These are phyloP conservation scores for Kingdonia uniflora DNA, from an alignment of 164 flowering plant genomes.

Conservation along the genomic window DNA sequence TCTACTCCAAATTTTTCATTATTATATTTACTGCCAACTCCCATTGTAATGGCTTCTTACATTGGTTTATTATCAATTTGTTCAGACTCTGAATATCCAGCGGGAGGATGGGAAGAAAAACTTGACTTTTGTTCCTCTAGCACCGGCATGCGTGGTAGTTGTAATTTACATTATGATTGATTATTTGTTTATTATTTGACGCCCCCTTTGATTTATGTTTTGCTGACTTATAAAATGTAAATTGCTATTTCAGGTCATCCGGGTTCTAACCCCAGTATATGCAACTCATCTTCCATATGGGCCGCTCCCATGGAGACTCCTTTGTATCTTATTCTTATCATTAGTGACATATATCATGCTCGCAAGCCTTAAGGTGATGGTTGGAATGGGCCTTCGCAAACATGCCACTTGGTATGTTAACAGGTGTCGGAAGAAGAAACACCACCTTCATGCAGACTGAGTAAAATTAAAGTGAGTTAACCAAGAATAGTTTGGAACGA, in stretches of 20 bases:
- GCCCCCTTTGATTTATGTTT: no score
- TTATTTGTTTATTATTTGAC: no score
- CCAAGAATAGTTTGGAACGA: no score
- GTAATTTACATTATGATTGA: background rate
- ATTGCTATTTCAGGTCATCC: constrained; percentile 58
- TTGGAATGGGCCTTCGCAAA: constrained; percentile 64
- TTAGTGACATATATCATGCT: constrained; percentile 72
- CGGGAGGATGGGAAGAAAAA: constrained; percentile 43
- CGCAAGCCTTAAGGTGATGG: constrained; percentile 66
- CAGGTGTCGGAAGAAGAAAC: constrained; percentile 56
- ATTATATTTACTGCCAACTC: background rate
- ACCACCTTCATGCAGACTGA: constrained; percentile 66
- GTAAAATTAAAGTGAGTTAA: background rate
- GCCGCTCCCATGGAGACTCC: constrained; percentile 65
- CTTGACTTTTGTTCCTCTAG: constrained; percentile 81
- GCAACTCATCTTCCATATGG: constrained; percentile 67
- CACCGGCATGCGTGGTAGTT: constrained; percentile 96
- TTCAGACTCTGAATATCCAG: constrained; percentile 59
- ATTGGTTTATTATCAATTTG: background rate
- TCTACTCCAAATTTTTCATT: background rate
- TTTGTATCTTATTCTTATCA: constrained; percentile 52
- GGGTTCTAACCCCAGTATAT: constrained; percentile 80
- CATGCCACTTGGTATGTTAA: constrained; percentile 80
- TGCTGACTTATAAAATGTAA: background rate
- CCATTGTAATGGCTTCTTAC: background rate